phyloP scores from a whole-genome alignment of 306 rosid species.

The Quercus engelmannii region DNA sequence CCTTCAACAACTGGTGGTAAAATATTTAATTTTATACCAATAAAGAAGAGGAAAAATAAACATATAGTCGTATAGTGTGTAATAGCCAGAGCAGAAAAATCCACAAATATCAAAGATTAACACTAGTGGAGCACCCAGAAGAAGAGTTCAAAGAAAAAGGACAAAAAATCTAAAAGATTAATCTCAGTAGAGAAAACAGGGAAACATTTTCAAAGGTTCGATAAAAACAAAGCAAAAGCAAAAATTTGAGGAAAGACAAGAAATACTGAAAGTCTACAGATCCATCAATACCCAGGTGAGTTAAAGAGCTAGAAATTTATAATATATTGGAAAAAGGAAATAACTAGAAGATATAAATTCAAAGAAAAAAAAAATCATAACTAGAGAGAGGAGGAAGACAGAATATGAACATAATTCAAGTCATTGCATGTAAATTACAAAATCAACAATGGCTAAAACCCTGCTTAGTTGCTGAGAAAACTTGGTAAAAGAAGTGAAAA shows the following conservation, averaged over 20 bases:
- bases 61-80: not conserved
- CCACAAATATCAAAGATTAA: not conserved
- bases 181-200: not conserved
- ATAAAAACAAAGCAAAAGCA: slow-evolving; percentile 1
- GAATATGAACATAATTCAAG: slow-evolving; percentile 13
- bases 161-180: not conserved
- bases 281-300: slow-evolving; percentile 8
- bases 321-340: not conserved
- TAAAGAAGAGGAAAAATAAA: not conserved
- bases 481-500: not conserved
- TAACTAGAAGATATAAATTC: not conserved
- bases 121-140: not conserved
- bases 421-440: not conserved
- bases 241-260: not conserved
- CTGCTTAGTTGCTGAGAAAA: slow-evolving; percentile 4
- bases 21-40: too few relatives aligned
- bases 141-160: not conserved
- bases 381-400: not conserved
- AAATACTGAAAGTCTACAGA: slow-evolving; percentile 8
- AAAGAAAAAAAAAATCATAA: not conserved
- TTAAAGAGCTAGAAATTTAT: not conserved
- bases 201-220: not conserved
- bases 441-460: slow-evolving; percentile 4
- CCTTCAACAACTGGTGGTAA: not conserved
- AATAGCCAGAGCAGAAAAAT: not conserved